A percentile compares a stretch with the other conserved stretches of the same genome.
Evolutionary conservation across 805 yeast genomes (phyloP).

Genomic region (Nakazawaea holstii): DNA sequence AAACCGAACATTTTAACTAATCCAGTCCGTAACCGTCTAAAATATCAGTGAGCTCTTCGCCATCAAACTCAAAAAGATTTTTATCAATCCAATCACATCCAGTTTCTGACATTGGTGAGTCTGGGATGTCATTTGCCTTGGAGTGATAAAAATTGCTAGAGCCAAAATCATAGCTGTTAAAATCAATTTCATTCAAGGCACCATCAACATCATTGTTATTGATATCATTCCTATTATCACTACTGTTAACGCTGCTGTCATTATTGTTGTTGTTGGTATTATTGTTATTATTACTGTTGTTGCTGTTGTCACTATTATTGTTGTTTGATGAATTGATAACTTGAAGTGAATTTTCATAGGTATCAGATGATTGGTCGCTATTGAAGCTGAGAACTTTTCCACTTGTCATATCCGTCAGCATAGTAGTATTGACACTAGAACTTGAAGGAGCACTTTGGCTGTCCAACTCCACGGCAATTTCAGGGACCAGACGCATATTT

Average conservation of each 20-base stretch:
- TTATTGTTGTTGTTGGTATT: too few relatives aligned
- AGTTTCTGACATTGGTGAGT: constrained; percentile 33
- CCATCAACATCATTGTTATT: constrained; percentile 2
- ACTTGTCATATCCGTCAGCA: neutral
- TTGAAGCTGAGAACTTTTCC: constrained; percentile 3
- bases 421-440: neutral
- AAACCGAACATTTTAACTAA: neutral
- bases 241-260: too few relatives aligned
- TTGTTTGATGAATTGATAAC: neutral
- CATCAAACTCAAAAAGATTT: constrained; percentile 33
- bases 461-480: neutral
- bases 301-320: too few relatives aligned
- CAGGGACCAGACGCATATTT: neutral
- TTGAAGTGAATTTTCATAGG: neutral
- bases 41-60: constrained; percentile 16
- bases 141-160: constrained; percentile 14
- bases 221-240: too few relatives aligned
- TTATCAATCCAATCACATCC: constrained; percentile 59
- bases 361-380: neutral
- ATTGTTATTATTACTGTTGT: too few relatives aligned
- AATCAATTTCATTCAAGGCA: constrained; percentile 20
- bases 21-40: neutral
- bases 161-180: constrained; percentile 18
- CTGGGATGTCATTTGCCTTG: neutral
- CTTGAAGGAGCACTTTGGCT: neutral